Evolutionary conservation across 2,329 filamentous ascomycete genomes (phyloP).

Genomic region (Bisporella sp.): DNA sequence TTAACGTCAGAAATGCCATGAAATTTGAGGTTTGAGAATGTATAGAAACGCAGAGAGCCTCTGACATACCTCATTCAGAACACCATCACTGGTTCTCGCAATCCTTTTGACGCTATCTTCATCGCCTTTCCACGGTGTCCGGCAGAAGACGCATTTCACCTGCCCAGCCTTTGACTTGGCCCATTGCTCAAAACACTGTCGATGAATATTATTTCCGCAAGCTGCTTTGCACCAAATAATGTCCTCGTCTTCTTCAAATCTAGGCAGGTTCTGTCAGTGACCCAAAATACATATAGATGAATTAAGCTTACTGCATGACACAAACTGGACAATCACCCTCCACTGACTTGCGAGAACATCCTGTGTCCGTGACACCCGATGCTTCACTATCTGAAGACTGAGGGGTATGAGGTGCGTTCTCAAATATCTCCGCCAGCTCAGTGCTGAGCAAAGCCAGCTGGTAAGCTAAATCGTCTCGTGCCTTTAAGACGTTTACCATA

Average conservation of each 20-base stretch:
- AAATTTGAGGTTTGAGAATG: too few species aligned
- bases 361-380: conserved; percentile 30
- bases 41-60: not conserved
- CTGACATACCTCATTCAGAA: conserved; percentile 9
- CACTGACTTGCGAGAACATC: conserved; percentile 48
- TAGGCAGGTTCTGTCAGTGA: too few species aligned
- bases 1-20: not conserved
- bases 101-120: conserved; percentile 37
- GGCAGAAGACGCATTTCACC: conserved; percentile 56
- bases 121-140: conserved; percentile 45
- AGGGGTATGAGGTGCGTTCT: conserved; percentile 42
- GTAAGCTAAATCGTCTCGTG: conserved; percentile 45
- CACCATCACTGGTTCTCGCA: conserved; percentile 33
- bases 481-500: conserved; percentile 50
- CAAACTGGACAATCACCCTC: conserved; percentile 59
- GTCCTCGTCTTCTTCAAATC: conserved; percentile 36
- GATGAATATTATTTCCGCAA: conserved; percentile 55
- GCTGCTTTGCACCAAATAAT: conserved; percentile 51
- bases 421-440: conserved; percentile 50
- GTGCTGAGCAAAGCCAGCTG: conserved; percentile 52
- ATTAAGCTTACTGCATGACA: conserved; percentile 36
- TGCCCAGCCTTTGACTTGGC: conserved; percentile 36
- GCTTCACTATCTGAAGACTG: conserved; percentile 28
- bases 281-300: too few species aligned
- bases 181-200: conserved; percentile 48